Base-by-base conservation (phyloP, 148 eudicot genomes). In the Rhododendron molle region DNA sequence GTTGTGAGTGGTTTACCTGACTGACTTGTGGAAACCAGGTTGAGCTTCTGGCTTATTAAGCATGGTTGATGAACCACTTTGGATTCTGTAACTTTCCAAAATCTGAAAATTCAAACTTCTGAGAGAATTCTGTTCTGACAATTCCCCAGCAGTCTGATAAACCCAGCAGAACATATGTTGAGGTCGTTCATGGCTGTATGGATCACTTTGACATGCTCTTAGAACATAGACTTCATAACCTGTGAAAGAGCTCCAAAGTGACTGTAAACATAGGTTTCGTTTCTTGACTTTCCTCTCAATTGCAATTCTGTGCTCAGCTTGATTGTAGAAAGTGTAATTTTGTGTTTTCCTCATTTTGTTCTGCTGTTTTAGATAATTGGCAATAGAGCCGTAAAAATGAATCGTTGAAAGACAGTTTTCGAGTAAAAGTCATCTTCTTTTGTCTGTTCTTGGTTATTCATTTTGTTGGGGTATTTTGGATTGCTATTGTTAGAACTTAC, bases 401-500 rank as follows among this genome's bases (percentile, higher is more conserved):
- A 67, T 67, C 7, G 23, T 72, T 81, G 38, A 20, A 38, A 21
- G 47, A 76, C 30, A 4, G 47, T 20, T 71, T 47, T 52, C 67
- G 58, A 21, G 58, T 8, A 44, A 50, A 73, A 73, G 30, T 46
- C 43, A 30, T 56, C 10, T 12, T 34, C 26, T 62, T 18, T 26
- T 32, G 10, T 23, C 43, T 83, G 26, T 83, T 30, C 83, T 83
- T 62, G 6, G 16, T 36, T 26, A 47, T 38, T 78, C n/a, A 4
- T 76, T 67, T 62, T 43, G 26, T 76, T 71, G 38, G 28, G 38
- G 26, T 38, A 23, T 30, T 3, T 60, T 72, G 34, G 67, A 6
- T 15, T 78, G 78, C 46, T 34, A 44, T 80, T 32, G 26, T 78
- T 78, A 74, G 32, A 76, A 69, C 82, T 86, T 85, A 26, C 65